Base-by-base conservation (phyloP, 495 filamentous ascomycete genomes). In the Sporormia fimetaria region DNA sequence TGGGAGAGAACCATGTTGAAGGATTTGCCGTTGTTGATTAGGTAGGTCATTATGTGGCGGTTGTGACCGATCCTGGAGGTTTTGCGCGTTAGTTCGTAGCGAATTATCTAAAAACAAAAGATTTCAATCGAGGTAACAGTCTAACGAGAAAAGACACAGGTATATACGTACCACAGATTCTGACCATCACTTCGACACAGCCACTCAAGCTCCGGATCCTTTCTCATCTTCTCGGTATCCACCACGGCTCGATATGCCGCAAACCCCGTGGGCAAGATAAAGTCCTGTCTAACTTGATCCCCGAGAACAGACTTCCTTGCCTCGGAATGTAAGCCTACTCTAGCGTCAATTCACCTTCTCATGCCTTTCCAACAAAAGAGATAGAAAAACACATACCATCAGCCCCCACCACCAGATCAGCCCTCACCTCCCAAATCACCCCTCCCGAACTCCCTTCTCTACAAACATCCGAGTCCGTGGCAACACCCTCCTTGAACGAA, bases 171-270 rank as follows among this genome's bases (percentile, higher is more conserved):
- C 67, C 67, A 69, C 12, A 67, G 48, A 47, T 70, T 70, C 8
- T 67, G 35, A 11, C 48, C 43, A 7, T 63, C 63, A 33, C 55
- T 56, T 3, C 64, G 58, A 6, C 67, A 31, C 2, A 68, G 12
- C 63, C 62, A 67, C 3, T 61, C 40, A 3, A 56, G 27, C 6
- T 67, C 61, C 0, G 60, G 57, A 42, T 67, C 61, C 3, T 29
- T 32, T 38, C 51, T 58, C 37, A 70, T 67, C n/a, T 40, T 50
- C 3, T 58, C 40, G 4, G 63, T 58, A 37, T 67, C 62, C 0
- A 70, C 63, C 0, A 59, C 63, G 1, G 64, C 63, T 3, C 65
- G 42, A 40, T 69, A 69, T 1, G 61, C 63, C 10, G 65, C 66
- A 27, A 63, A 63, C 0, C 59, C 59, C 0, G 58, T n/a, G n/a